Evolutionary conservation across 768 basidiomycete species (phyloP), one percentile per base, ranked within the genome.

Genomic region (Mycena galopus): DNA sequence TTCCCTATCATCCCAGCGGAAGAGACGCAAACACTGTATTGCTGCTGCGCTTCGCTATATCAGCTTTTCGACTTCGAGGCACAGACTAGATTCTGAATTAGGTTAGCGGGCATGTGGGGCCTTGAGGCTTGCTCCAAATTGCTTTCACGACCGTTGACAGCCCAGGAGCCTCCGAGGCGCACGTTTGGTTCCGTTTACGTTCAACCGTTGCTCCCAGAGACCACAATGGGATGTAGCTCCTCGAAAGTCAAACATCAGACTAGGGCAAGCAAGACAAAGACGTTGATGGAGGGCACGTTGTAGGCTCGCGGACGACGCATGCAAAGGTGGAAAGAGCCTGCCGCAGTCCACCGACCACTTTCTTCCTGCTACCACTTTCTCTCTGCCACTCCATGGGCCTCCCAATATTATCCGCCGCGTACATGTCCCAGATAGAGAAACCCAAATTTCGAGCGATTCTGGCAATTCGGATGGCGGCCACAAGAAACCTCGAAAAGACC

Each of bases 401-500:
- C 3, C 77, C 81, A 21, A 69, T 82, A 58, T 80, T 82, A 58
- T 82, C 82, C 3, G 82, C 82, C 23, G 77, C 82, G 9, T 82
- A 82, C 33, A 12, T 72, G 55, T 73, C 79, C 11, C 67, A 66
- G 57, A 30, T 75, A 32, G 69, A 75, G 42, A 53, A 50, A 5
- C 59, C 51, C 10, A 44, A 53, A 42, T 29, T 32, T 53, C 56
- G 19, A 35, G 25, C 17, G 47, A 33, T 25, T 50, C 65, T n/a
- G n/a, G n/a, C 23, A 51, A 51, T 51, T 14, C 50, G 17, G 50
- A 51, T n/a, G 39, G 10, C 25, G 44, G 27, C 53, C 68, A 56
- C 21, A 69, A 42, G 50, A 75, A 12, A 65, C n/a, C 53, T 8
- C 57, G 56, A 39, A 65, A 42, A 32, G 37, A 55, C 9, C 50